Evolutionary conservation across 2,329 filamentous ascomycete species (phyloP).

Genomic region (Apiospora marii): DNA sequence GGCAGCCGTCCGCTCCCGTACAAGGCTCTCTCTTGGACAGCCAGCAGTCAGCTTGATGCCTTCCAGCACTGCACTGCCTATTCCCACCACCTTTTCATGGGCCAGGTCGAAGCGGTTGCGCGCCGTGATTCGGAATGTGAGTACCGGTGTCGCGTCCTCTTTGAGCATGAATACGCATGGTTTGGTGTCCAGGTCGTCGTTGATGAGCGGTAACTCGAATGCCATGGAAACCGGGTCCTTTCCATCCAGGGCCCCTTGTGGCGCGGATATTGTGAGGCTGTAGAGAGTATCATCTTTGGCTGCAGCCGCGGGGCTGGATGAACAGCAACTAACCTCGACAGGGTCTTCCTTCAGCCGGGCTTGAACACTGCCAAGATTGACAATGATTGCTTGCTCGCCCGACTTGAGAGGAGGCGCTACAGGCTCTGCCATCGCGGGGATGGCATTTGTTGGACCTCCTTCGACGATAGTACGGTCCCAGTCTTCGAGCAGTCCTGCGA

Average conservation of each 20-base stretch:
- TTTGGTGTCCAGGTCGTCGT: neutral
- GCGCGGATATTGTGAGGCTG: neutral
- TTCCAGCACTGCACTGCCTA: neutral
- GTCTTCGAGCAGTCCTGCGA: neutral
- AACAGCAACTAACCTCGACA: neutral
- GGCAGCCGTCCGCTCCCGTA: neutral
- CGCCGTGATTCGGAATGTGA: neutral
- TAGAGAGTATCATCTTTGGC: neutral
- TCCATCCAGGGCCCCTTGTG: neutral
- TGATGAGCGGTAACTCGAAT: neutral
- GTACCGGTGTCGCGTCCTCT: neutral
- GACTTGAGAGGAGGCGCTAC: neutral
- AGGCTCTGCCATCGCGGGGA: neutral
- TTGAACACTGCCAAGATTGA: neutral
- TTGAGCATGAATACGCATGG: neutral
- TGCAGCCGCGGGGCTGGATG: neutral
- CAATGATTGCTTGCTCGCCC: neutral
- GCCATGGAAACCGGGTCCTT: neutral
- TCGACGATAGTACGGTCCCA: neutral
- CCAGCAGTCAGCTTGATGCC: neutral
- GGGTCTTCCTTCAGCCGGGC: neutral
- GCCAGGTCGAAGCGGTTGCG: neutral
- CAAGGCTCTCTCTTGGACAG: neutral
- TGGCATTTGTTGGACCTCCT: neutral
- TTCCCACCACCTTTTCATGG: neutral